These are phyloP conservation scores for Peronosclerospora sorghi DNA, from an alignment of 352 stramenopile species.

Conservation along the genomic window DNA sequence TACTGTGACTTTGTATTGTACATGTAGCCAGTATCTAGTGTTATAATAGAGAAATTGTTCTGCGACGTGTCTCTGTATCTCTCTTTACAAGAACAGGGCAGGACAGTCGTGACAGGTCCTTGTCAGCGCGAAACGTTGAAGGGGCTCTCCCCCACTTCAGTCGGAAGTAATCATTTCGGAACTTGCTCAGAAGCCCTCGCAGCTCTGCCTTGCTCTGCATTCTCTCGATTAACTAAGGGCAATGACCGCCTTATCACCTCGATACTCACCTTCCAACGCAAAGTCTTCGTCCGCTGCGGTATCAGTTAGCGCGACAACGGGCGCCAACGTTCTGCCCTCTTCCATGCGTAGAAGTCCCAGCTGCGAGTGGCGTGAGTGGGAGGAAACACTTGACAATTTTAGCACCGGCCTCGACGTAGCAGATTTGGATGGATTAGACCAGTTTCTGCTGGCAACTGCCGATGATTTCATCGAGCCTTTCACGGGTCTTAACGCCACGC, in stretches of 20 bases:
- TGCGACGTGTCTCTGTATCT: too few relatives aligned
- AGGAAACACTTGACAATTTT: slow-evolving; percentile 26
- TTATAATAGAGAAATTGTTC: too few relatives aligned
- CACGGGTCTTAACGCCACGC: slow-evolving; percentile 9
- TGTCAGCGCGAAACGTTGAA: slow-evolving; percentile 10
- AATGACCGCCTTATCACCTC: slow-evolving; percentile 17
- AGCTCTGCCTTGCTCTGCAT: too few relatives aligned
- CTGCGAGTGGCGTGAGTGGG: slow-evolving; percentile 32
- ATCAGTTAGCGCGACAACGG: neutral
- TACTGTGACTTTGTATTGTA: too few relatives aligned
- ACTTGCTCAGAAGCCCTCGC: slow-evolving; percentile 5
- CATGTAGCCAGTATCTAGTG: too few relatives aligned
- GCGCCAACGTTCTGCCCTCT: slow-evolving; percentile 1
- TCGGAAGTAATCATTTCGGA: slow-evolving; percentile 10
- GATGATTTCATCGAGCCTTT: slow-evolving; percentile 59
- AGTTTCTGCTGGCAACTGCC: slow-evolving; percentile 41
- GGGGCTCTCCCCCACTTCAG: neutral
- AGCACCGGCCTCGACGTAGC: slow-evolving; percentile 24
- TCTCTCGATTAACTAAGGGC: too few relatives aligned
- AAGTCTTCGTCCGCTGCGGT: slow-evolving; percentile 9
- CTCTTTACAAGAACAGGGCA: neutral
- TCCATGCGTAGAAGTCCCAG: slow-evolving; percentile 22
- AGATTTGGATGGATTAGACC: slow-evolving; percentile 46
- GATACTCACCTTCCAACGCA: slow-evolving; percentile 1
- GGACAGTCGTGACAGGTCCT: neutral